Conservation (phyloP, 139 green algal genomes). For the Closterium sp. region DNA sequence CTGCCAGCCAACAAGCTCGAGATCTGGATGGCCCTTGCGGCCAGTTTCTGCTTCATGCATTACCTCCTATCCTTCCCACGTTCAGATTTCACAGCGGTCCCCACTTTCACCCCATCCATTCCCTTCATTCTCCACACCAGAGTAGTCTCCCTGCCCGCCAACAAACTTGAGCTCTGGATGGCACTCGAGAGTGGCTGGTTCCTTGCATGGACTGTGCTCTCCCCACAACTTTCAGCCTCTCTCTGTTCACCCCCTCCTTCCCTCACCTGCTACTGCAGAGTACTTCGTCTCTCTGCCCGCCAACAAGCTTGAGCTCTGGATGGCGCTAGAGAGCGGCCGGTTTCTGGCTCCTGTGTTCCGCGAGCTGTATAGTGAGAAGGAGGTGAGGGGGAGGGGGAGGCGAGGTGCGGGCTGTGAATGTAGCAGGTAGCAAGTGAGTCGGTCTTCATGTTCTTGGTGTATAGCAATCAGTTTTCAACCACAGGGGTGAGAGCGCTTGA, state of each 20-base stretch:
- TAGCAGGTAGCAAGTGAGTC: too few species aligned
- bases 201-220: constrained; percentile 41
- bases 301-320: constrained; percentile 76
- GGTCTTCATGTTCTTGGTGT: too few species aligned
- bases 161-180: constrained; percentile 79
- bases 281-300: constrained; percentile 68
- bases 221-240: neutral
- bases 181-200: constrained; percentile 83
- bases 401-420: too few species aligned
- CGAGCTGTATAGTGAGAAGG: constrained; percentile 78
- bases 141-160: too few species aligned
- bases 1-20: constrained; percentile 56
- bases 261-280: constrained; percentile 13
- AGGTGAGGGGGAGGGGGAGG: too few species aligned
- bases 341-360: constrained; percentile 78
- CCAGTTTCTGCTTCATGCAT: too few species aligned
- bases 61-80: too few species aligned
- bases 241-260: neutral
- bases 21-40: constrained; percentile 89
- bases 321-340: constrained; percentile 81
- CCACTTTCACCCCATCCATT: too few species aligned
- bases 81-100: too few species aligned
- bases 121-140: too few species aligned
- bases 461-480: too few species aligned
- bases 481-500: too few species aligned